Evolutionary conservation across 805 yeast species (phyloP).

Genomic region (Pachysolen tannophilus): DNA sequence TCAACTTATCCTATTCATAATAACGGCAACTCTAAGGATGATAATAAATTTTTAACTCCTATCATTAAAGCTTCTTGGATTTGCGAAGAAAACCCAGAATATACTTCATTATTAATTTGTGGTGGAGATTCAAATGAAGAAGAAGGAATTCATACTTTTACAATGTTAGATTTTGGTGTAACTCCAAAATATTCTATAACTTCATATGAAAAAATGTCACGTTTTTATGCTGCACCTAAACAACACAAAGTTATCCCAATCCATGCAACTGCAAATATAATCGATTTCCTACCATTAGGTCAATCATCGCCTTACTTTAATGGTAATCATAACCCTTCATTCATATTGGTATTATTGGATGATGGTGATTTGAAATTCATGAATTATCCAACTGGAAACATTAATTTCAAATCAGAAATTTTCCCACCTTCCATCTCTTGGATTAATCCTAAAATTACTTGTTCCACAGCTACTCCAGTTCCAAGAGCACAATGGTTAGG

Average conservation of each 20-base stretch:
- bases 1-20: slow-evolving; percentile 12
- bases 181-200: slow-evolving; percentile 77
- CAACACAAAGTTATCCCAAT: slow-evolving; percentile 51
- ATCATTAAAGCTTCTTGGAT: slow-evolving; percentile 66
- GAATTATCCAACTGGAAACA: slow-evolving; percentile 46
- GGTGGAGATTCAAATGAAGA: slow-evolving; percentile 52
- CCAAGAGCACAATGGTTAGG: slow-evolving; percentile 71
- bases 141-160: slow-evolving; percentile 36
- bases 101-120: slow-evolving; percentile 61
- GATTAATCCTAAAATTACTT: slow-evolving; percentile 66
- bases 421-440: slow-evolving; percentile 79
- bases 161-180: slow-evolving; percentile 66
- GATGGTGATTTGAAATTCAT: slow-evolving; percentile 61
- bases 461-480: slow-evolving; percentile 44
- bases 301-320: slow-evolving; percentile 65
- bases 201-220: slow-evolving; percentile 76
- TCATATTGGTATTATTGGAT: slow-evolving; percentile 48
- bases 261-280: slow-evolving; percentile 34
- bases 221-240: slow-evolving; percentile 56
- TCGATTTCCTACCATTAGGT: slow-evolving; percentile 46
- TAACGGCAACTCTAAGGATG: slow-evolving; percentile 12
- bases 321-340: slow-evolving; percentile 73
- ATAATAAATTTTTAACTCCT: slow-evolving; percentile 22
- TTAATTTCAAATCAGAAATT: slow-evolving; percentile 43
- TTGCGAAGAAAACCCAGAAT: slow-evolving; percentile 72